Percentiles rank a stretch among this genome's conserved stretches.
phyloP scores from a whole-genome alignment of 1,284 basidiomycete genomes.

The Pulveroboletus sp. region DNA sequence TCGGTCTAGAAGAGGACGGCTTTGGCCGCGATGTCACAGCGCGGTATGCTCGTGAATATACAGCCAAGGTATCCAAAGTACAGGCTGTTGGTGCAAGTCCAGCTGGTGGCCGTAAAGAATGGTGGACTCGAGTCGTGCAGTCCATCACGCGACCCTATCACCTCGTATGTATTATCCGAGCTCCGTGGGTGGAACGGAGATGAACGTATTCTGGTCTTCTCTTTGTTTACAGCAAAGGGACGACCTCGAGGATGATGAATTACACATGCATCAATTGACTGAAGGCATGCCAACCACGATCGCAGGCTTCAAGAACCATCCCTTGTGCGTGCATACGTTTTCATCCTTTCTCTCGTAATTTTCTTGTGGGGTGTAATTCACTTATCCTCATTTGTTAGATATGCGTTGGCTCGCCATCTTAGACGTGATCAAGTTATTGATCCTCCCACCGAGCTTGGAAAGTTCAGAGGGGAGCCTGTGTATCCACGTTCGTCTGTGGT shows the following conservation, averaged over 20 bases:
- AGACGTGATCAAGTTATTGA: conserved; percentile 87
- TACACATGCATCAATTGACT: conserved; percentile 74
- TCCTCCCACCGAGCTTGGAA: conserved; percentile 84
- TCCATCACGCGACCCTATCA: conserved; percentile 74
- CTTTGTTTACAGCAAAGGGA: conserved; percentile 72
- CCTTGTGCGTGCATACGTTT: conserved; percentile 56
- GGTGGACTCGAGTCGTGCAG: conserved; percentile 80
- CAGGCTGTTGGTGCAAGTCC: conserved; percentile 60
- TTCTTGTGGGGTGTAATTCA: conserved; percentile 6
- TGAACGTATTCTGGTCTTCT: conserved; percentile 25
- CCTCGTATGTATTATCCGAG: conserved; percentile 54
- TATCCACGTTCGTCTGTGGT: conserved; percentile 85
- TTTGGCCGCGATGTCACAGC: conserved; percentile 75
- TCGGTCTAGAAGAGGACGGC: conserved; percentile 92
- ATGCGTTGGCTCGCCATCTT: conserved; percentile 87
- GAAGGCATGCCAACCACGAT: conserved; percentile 97
- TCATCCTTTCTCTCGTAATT: conserved; percentile 12
- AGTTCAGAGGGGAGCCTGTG: conserved; percentile 93
- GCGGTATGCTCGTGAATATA: conserved; percentile 80
- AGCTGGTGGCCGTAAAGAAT: conserved; percentile 65
- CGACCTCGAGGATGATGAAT: conserved; percentile 92
- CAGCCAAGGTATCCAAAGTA: conserved; percentile 80
- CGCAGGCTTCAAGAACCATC: conserved; percentile 94
- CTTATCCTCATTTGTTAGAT: conserved; percentile 49
- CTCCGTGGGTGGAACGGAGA: conserved; percentile 26